A percentile compares a stretch with the other conserved stretches of the same genome.
These are phyloP conservation scores for Parmelia sp. DNA, from an alignment of 495 filamentous ascomycete species.

Conservation along the genomic window DNA sequence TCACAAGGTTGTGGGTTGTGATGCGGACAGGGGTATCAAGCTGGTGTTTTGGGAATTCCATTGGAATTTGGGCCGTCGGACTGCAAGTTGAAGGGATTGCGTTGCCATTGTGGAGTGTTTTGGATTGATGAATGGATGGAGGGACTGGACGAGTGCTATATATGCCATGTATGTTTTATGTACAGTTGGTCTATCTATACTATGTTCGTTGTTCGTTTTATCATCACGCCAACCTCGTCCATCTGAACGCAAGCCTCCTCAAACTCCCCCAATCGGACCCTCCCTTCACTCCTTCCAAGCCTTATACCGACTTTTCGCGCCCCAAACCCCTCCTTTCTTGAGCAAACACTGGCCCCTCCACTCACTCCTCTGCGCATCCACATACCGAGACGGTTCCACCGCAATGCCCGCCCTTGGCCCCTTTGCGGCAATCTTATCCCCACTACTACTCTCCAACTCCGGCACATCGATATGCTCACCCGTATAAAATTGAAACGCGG, in stretches of 20 bases:
- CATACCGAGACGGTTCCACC: constrained; percentile 83
- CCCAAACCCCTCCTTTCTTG: constrained; percentile 74
- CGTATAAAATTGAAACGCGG: constrained; percentile 94
- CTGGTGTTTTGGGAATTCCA: too few relatives aligned
- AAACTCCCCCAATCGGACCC: background rate
- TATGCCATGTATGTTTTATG: background rate
- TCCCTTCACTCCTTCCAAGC: constrained; percentile 58
- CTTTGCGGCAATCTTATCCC: constrained; percentile 56
- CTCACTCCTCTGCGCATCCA: constrained; percentile 73
- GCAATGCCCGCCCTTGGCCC: constrained; percentile 70
- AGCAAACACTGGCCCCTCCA: constrained; percentile 72
- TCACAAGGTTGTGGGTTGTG: too few relatives aligned
- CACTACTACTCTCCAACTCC: constrained; percentile 54
- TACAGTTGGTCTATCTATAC: background rate
- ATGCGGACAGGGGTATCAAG: too few relatives aligned
- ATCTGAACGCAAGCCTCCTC: background rate
- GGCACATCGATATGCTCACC: constrained; percentile 78
- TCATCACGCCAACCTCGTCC: background rate
- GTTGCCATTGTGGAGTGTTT: too few relatives aligned
- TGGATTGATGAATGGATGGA: too few relatives aligned
- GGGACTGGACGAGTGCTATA: too few relatives aligned
- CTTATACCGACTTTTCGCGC: constrained; percentile 68
- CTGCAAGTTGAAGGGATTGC: too few relatives aligned
- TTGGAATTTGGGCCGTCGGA: too few relatives aligned
- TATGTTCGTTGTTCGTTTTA: background rate